Base-by-base conservation (phyloP, 2,329 filamentous ascomycete genomes). In the Canariomyces notabilis region DNA sequence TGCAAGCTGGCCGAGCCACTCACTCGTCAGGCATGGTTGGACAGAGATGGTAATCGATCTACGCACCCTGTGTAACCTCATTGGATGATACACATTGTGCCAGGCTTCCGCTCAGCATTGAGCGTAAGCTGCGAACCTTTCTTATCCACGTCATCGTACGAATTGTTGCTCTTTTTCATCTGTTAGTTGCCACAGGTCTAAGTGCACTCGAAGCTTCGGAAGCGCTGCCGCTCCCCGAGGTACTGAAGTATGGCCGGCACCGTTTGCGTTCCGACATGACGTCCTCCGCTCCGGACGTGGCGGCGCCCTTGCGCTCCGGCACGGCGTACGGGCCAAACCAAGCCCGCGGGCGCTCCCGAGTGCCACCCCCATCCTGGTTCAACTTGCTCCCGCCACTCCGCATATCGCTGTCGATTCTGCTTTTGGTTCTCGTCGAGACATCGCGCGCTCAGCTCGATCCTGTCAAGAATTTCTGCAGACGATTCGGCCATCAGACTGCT, bases 401-500 rank as follows among this genome's bases (percentile, higher is more conserved):
- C 14, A 42, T 46, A 42, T 42, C 16, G 14, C 15, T 49, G 37
- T 42, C 14, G n/a, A 7, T 48, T 14, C 37, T 48, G n/a, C 9
- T 29, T 14, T 29, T 36, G n/a, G 22, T 18, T 2, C 35, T 47
- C n/a, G 5, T 44, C 21, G 9, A 26, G 11, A 14, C 1, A 6
- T 26, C 37, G 1, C 38, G 16, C 2, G 66, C 65, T 42, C 68
- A 73, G 49, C 62, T 71, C 46, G 70, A 81, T 55, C 76, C 76
- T 4, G 65, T 82, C 39, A 66, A 63, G 19, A 69, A 78, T 59
- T 82, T 76, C 46, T 77, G 74, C 53, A 64, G 73, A 37, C 64
- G 73, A 48, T 77, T 73, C 63, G 76, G 75, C 36, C 80, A 84
- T 58, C 77, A 82, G 59, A 78, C 77, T 6, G 71, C 80, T 6